phyloP scores from a whole-genome alignment of 176 grass and related monocot species.

The Ensete glaucum region DNA sequence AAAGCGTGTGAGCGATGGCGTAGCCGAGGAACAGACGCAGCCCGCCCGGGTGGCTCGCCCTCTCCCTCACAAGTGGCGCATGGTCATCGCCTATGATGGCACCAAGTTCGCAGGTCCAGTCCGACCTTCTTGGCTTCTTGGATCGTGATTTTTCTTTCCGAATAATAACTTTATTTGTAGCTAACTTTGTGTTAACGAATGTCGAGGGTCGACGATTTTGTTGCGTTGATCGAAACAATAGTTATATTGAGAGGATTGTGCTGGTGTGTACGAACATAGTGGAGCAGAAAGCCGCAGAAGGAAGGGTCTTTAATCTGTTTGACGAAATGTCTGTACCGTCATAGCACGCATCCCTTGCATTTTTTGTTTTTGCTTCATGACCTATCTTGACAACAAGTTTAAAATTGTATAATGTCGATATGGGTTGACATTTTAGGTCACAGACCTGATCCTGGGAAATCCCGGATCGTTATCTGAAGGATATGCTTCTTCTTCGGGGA shows the following conservation, averaged over 20 bases:
- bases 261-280: neutral
- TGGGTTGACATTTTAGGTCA: neutral
- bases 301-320: slow-evolving; percentile 1
- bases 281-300: neutral
- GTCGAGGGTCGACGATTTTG: neutral
- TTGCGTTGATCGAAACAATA: neutral
- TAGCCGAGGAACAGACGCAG: slow-evolving; percentile 11
- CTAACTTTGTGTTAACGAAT: neutral
- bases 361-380: neutral
- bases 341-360: neutral
- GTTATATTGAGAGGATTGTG: neutral
- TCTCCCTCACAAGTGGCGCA: slow-evolving; percentile 52
- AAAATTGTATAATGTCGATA: too few relatives aligned
- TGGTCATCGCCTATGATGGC: slow-evolving; percentile 85
- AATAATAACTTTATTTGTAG: neutral
- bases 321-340: neutral
- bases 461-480: neutral
- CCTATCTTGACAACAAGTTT: too few relatives aligned
- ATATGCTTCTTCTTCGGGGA: neutral
- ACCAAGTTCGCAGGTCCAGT: slow-evolving; percentile 70
- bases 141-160: neutral
- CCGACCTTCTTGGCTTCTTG: slow-evolving; percentile 1
- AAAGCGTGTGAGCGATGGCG: slow-evolving; percentile 11
- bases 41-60: neutral
- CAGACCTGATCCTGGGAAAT: neutral